These are phyloP conservation scores for Ailanthus altissimus DNA, from an alignment of 345 rosid species.

Conservation along the genomic window DNA sequence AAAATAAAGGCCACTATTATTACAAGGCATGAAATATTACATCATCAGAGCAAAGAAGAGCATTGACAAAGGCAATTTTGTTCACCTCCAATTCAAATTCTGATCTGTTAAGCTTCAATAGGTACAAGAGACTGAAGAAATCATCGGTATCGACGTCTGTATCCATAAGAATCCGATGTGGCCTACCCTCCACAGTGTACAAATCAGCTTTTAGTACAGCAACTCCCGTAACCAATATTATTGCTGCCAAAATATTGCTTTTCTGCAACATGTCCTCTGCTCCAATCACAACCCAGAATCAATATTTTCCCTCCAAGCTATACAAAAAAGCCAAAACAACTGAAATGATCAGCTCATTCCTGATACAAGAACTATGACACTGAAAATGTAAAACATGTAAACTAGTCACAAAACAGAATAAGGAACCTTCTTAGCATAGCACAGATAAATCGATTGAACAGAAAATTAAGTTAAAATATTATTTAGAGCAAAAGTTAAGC, in stretches of 20 bases:
- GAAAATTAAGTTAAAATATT: neutral
- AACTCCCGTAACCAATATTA: slow-evolving; percentile 28
- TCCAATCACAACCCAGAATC: slow-evolving; percentile 23
- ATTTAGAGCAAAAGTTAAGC: neutral
- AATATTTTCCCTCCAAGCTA: neutral
- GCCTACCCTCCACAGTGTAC: slow-evolving; percentile 32
- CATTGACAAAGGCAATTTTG: neutral
- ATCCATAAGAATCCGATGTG: slow-evolving; percentile 70
- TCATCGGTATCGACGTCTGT: slow-evolving; percentile 92
- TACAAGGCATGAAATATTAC: neutral
- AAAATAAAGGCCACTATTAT: too few relatives aligned
- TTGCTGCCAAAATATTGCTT: slow-evolving; percentile 18
- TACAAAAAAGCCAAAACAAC: neutral
- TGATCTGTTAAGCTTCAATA: slow-evolving; percentile 77
- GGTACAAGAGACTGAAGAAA: slow-evolving; percentile 77
- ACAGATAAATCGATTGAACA: neutral
- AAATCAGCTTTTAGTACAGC: slow-evolving; percentile 21
- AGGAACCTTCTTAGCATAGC: neutral
- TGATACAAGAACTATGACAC: neutral
- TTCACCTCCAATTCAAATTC: slow-evolving; percentile 76
- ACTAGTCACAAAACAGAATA: neutral
- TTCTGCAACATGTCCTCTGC: slow-evolving; percentile 34
- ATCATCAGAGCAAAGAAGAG: neutral
- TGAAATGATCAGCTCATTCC: slow-evolving; percentile 15
- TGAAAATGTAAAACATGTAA: neutral